Percentiles rank a stretch among this genome's conserved stretches.
These are phyloP conservation scores for Exophiala sideris DNA, from an alignment of 2,329 filamentous ascomycete species.

Conservation along the genomic window DNA sequence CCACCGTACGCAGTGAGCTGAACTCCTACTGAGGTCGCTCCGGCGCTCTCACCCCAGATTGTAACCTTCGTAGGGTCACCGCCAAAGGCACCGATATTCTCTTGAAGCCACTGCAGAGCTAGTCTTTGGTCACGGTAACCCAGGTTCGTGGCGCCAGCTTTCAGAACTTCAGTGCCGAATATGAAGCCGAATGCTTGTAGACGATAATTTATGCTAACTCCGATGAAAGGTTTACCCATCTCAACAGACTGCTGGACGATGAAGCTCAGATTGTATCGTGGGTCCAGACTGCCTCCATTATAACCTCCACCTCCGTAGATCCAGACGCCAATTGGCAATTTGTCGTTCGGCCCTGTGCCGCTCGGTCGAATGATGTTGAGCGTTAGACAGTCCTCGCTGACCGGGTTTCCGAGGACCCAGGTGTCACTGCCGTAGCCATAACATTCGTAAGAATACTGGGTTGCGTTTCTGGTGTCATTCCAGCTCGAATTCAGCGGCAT, in stretches of 20 bases:
- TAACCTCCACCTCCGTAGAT: constrained; percentile 58
- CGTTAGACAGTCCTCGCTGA: constrained; percentile 48
- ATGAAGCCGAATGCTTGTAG: constrained; percentile 54
- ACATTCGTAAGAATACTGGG: constrained; percentile 46
- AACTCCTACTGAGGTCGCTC: constrained; percentile 32
- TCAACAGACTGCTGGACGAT: constrained; percentile 55
- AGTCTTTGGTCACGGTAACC: constrained; percentile 47
- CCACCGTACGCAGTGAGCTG: constrained; percentile 56
- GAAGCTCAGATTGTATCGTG: constrained; percentile 61
- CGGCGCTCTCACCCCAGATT: constrained; percentile 39
- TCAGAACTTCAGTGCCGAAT: constrained; percentile 33
- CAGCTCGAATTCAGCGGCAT: constrained; percentile 49
- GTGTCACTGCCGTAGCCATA: constrained; percentile 47
- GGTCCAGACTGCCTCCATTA: constrained; percentile 49
- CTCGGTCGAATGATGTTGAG: constrained; percentile 54
- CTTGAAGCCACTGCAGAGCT: constrained; percentile 38
- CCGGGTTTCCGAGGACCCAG: constrained; percentile 26
- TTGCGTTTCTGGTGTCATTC: constrained; percentile 42
- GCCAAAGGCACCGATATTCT: constrained; percentile 38
- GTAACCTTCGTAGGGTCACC: constrained; percentile 38
- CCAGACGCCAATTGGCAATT: constrained; percentile 59
- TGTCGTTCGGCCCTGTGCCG: constrained; percentile 35
- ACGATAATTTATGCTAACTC: constrained; percentile 55
- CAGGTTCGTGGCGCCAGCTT: constrained; percentile 48
- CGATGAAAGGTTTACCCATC: constrained; percentile 53